Evolutionary conservation across 164 flowering plant genomes (phyloP).

Genomic region (Liquidambar formosana): DNA sequence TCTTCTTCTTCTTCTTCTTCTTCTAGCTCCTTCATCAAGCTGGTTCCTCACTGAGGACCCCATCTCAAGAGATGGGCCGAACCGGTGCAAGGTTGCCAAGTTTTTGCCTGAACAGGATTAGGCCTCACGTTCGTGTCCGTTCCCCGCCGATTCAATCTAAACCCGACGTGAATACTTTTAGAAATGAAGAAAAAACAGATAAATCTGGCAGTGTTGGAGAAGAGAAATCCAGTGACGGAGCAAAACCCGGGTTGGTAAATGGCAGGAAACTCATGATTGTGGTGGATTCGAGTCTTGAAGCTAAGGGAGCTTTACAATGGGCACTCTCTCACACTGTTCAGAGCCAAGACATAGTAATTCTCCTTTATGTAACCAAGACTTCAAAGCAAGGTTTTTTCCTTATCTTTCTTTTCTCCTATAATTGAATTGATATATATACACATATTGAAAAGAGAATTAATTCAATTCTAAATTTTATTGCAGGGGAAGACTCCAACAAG

Average conservation of each 20-base stretch:
- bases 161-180: conserved; percentile 10
- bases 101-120: conserved; percentile 59
- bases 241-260: conserved; percentile 11
- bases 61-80: conserved; percentile 50
- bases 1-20: conserved; percentile 6
- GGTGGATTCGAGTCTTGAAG: conserved; percentile 68
- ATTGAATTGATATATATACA: background rate
- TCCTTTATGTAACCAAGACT: conserved; percentile 58
- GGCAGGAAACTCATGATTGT: conserved; percentile 81
- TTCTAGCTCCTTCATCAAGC: too few relatives aligned
- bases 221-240: conserved; percentile 14
- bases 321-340: conserved; percentile 78
- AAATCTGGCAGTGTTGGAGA: conserved; percentile 9
- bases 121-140: conserved; percentile 57
- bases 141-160: conserved; percentile 52
- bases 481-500: conserved; percentile 37
- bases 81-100: conserved; percentile 42
- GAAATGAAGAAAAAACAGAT: conserved; percentile 18
- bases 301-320: conserved; percentile 82
- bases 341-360: conserved; percentile 57
- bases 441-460: background rate
- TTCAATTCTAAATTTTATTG: conserved; percentile 2
- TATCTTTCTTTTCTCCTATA: background rate
- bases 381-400: conserved; percentile 40
- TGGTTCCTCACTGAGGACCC: too few relatives aligned